phyloP scores from a whole-genome alignment of 176 grass and related monocot genomes.

The Alopecurus myosuroides region DNA sequence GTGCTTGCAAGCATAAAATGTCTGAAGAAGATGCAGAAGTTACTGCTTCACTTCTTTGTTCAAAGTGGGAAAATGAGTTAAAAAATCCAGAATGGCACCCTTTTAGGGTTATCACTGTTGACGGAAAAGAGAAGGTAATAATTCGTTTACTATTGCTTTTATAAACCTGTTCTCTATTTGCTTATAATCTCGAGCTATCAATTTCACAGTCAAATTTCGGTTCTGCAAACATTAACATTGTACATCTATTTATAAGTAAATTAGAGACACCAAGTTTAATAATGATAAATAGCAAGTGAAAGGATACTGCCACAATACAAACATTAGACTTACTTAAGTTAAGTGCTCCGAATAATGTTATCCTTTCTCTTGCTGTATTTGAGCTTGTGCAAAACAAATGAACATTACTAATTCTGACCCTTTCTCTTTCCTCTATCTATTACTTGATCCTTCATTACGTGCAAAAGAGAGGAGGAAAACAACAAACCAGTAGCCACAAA shows the following conservation, averaged over 20 bases:
- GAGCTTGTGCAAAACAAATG: not conserved
- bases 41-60: constrained; percentile 24
- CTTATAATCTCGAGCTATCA: not conserved
- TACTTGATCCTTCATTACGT: not conserved
- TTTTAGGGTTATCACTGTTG: constrained; percentile 34
- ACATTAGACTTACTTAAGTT: not conserved
- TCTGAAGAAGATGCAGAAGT: constrained; percentile 28
- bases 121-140: constrained; percentile 35
- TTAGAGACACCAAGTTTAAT: not conserved
- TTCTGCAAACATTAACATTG: not conserved
- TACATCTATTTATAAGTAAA: not conserved
- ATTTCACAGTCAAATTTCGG: not conserved
- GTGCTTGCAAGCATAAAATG: constrained; percentile 36
- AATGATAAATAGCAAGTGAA: not conserved
- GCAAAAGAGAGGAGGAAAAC: not conserved
- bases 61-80: constrained; percentile 53
- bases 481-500: not conserved
- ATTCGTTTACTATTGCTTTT: not conserved
- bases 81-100: constrained; percentile 55
- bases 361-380: not conserved
- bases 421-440: not conserved
- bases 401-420: not conserved
- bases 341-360: not conserved
- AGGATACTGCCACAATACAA: not conserved
- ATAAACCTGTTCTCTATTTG: not conserved